Evolutionary conservation across 2,329 filamentous ascomycete genomes (phyloP), one percentile per base, ranked within the genome.

Genomic region (Rhexocercosporidium sp.): DNA sequence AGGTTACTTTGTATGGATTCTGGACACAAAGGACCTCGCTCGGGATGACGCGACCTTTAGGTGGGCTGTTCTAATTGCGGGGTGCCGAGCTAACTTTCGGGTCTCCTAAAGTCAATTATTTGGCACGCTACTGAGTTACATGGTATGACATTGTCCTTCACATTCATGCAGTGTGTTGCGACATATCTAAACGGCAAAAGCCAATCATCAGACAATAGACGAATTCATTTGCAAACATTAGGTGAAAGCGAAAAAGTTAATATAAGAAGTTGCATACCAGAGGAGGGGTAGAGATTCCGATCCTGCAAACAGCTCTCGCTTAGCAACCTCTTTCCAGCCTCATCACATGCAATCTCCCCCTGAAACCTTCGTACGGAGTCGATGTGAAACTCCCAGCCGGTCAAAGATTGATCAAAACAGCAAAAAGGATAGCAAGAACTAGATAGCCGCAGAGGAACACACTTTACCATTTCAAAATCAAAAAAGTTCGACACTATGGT

Each of bases 61-160:
- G 56, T 59, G 16, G 56, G 56, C 56, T 59, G 56, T 57, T 39
- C 34, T 39, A 39, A 41, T 41, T 44, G 56, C 56, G 56, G 56
- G 56, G 56, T 59, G 37, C 53, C 53, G 53, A 37, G 31, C 53
- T 56, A 20, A 3, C 16, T 44, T 20, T 44, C 41, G 41, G 41
- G 12, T 18, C 16, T 44, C 41, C 16, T n/a, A 20, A 16, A n/a
- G 41, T 44, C n/a, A 20, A 44, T 44, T 44, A 14, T 44, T 18
- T 20, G 41, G 41, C 3, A 44, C 41, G 12, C 12, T 16, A 44
- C 7, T 44, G 39, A 31, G 3, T 44, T 44, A 12, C 39, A 44
- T 9, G 39, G 18, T 4, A 8, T 44, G 39, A 44, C 39, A 16
- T 9, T 39, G 34, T 8, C 34, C 14, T 39, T 9, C 34, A 39